Conservation (phyloP, 1,284 basidiomycete genomes). For the Pascua guehoae region DNA sequence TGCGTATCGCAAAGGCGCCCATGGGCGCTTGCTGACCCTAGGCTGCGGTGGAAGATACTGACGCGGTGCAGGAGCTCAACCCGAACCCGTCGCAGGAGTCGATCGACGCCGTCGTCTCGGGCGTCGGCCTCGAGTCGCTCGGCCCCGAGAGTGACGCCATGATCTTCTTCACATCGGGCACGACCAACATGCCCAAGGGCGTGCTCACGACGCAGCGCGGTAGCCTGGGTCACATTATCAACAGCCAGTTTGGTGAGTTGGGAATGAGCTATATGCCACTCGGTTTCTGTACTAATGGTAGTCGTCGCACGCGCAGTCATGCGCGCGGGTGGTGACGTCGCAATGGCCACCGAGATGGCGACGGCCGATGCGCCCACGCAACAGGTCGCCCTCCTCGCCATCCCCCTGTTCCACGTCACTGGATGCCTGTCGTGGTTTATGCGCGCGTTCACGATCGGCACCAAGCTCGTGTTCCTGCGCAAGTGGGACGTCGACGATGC, state of each 20-base stretch:
- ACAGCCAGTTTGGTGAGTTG: background rate
- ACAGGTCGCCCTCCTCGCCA: conserved; percentile 23
- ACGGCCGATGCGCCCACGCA: conserved; percentile 5
- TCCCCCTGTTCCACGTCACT: conserved; percentile 46
- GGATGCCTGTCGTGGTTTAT: conserved; percentile 41
- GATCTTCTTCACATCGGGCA: conserved; percentile 39
- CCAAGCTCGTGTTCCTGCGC: conserved; percentile 36
- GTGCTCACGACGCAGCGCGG: conserved; percentile 37
- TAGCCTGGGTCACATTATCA: conserved; percentile 11
- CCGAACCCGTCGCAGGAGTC: background rate
- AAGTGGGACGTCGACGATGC: conserved; percentile 37
- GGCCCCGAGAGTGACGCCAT: conserved; percentile 40
- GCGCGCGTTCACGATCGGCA: conserved; percentile 30
- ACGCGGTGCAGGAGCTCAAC: background rate
- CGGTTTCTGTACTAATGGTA: background rate
- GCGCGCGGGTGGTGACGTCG: conserved; percentile 4
- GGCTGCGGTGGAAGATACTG: too few species aligned
- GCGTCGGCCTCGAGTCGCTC: conserved; percentile 20
- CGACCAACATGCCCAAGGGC: conserved; percentile 31
- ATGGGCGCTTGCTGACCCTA: too few species aligned
- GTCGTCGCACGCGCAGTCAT: conserved; percentile 1
- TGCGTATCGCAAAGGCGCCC: too few species aligned
- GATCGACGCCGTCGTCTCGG: conserved; percentile 5
- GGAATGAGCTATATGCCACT: conserved; percentile 16
- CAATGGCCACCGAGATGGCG: background rate